phyloP scores from a whole-genome alignment of 352 stramenopile species.

The Globisporangium barbulae region DNA sequence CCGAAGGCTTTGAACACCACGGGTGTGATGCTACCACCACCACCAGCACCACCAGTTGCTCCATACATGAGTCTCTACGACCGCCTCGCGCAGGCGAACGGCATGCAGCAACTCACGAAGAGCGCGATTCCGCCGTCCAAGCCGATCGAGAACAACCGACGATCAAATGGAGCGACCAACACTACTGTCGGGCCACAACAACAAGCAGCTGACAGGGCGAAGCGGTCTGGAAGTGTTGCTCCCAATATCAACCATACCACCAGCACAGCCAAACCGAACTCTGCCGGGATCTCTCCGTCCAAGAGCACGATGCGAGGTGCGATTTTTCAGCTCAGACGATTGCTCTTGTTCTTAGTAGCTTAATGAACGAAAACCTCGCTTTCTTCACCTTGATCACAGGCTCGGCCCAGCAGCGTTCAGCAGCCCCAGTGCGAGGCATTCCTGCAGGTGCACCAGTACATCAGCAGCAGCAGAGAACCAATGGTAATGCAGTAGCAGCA shows the following conservation, averaged over 20 bases:
- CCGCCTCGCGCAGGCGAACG: conserved; percentile 50
- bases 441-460: not conserved
- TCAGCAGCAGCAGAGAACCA: not conserved
- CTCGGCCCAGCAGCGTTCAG: not conserved
- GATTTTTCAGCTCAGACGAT: not conserved
- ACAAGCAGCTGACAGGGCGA: not conserved
- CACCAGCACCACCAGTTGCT: conserved; percentile 7
- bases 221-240: not conserved
- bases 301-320: conserved; percentile 20
- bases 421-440: conserved; percentile 5
- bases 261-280: not conserved
- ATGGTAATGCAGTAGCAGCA: not conserved
- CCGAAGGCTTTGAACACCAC: not conserved
- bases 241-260: not conserved
- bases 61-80: conserved; percentile 72
- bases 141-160: conserved; percentile 23
- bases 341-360: not conserved
- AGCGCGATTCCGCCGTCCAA: conserved; percentile 30
- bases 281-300: conserved; percentile 8
- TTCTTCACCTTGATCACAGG: not conserved
- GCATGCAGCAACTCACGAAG: conserved; percentile 28
- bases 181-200: not conserved
- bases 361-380: not conserved
- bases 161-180: not conserved
- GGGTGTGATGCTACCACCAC: not conserved